Conservation (phyloP, 108 stramenopile genomes). For the Conticribra guillardii region DNA sequence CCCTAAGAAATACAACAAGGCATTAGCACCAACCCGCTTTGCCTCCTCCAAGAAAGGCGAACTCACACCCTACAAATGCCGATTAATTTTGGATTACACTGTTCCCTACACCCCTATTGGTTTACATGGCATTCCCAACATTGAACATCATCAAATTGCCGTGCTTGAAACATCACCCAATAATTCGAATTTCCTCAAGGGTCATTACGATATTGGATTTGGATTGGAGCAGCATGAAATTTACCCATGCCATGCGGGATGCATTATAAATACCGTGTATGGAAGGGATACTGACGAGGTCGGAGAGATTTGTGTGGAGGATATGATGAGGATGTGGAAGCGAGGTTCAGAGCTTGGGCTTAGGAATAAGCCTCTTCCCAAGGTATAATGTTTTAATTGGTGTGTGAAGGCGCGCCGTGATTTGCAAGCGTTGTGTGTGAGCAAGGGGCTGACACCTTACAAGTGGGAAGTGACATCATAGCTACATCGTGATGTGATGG, state of each 20-base stretch:
- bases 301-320: constrained; percentile 62
- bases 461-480: too few species aligned
- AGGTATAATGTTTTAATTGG: too few species aligned
- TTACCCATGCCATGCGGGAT: constrained; percentile 73
- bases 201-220: constrained; percentile 69
- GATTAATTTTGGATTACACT: constrained; percentile 69
- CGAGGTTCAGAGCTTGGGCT: constrained; percentile 44
- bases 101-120: constrained; percentile 68
- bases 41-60: constrained; percentile 48
- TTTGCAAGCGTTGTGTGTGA: too few species aligned
- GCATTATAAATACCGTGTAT: constrained; percentile 67
- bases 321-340: constrained; percentile 58
- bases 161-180: constrained; percentile 55
- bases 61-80: constrained; percentile 54
- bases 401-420: too few species aligned
- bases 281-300: constrained; percentile 68
- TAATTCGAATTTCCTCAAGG: constrained; percentile 61
- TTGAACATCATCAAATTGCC: constrained; percentile 68
- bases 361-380: constrained; percentile 42
- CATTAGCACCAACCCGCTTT: constrained; percentile 41
- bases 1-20: constrained; percentile 59
- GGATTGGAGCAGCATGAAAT: constrained; percentile 71
- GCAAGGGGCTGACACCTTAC: too few species aligned
- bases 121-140: constrained; percentile 40
- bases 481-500: too few species aligned